These are phyloP conservation scores for Lepraria neglecta DNA, from an alignment of 495 filamentous ascomycete genomes.

Conservation along the genomic window DNA sequence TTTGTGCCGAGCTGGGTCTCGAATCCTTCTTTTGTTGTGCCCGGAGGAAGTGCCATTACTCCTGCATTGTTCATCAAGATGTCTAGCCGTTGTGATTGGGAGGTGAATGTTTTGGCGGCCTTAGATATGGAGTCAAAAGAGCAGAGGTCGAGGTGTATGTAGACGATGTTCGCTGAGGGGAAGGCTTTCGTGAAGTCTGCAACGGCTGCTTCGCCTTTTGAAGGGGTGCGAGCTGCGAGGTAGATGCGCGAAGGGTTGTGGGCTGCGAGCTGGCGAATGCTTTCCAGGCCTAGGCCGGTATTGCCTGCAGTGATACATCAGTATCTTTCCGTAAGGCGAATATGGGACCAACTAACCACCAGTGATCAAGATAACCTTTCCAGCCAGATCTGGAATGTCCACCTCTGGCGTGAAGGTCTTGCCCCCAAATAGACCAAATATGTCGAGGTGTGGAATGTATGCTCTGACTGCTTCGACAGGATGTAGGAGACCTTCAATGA, in stretches of 20 bases:
- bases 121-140: slow-evolving; percentile 48
- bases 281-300: slow-evolving; percentile 59
- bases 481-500: not conserved
- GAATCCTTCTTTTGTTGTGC: slow-evolving; percentile 54
- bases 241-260: slow-evolving; percentile 58
- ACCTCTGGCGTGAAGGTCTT: slow-evolving; percentile 45
- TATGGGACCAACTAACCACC: slow-evolving; percentile 41
- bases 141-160: slow-evolving; percentile 46
- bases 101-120: slow-evolving; percentile 42
- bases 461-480: not conserved
- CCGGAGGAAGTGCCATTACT: slow-evolving; percentile 50
- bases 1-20: slow-evolving; percentile 70
- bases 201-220: slow-evolving; percentile 49
- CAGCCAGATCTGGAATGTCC: slow-evolving; percentile 52
- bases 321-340: slow-evolving; percentile 11
- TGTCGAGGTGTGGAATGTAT: not conserved
- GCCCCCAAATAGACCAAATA: slow-evolving; percentile 18
- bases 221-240: slow-evolving; percentile 52
- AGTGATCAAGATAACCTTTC: slow-evolving; percentile 57
- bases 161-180: slow-evolving; percentile 43
- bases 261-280: slow-evolving; percentile 53
- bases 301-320: slow-evolving; percentile 43
- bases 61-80: slow-evolving; percentile 66
- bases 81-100: slow-evolving; percentile 49
- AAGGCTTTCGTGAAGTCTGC: slow-evolving; percentile 41